phyloP scores from a whole-genome alignment of 352 stramenopile genomes.

The Phytophthora idaei region DNA sequence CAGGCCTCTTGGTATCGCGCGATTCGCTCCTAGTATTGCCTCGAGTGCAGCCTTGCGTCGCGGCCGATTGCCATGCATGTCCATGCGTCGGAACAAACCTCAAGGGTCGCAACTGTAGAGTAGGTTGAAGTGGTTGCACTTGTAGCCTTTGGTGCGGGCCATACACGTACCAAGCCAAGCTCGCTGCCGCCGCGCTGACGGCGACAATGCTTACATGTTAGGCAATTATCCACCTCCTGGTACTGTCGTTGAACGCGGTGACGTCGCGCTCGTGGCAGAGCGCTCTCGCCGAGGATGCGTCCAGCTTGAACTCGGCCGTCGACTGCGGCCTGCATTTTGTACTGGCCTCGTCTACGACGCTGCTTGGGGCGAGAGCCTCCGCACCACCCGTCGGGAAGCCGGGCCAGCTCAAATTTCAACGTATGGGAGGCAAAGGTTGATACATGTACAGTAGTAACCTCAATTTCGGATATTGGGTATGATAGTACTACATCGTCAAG shows the following conservation, averaged over 20 bases:
- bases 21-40: constrained; percentile 19
- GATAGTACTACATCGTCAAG: no score
- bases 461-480: no score
- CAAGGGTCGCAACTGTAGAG: constrained; percentile 9
- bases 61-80: constrained; percentile 15
- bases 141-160: background rate
- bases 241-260: constrained; percentile 13
- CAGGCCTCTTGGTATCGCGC: background rate
- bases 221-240: background rate
- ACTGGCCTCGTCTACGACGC: constrained; percentile 5
- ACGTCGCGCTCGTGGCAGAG: constrained; percentile 26
- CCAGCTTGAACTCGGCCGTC: constrained; percentile 21
- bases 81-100: constrained; percentile 1
- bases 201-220: constrained; percentile 8
- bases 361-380: constrained; percentile 20
- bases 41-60: constrained; percentile 14
- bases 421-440: background rate
- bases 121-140: constrained; percentile 21
- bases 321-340: constrained; percentile 13
- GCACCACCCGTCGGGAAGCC: constrained; percentile 11
- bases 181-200: background rate
- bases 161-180: background rate
- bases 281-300: constrained; percentile 13
- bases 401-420: constrained; percentile 4
- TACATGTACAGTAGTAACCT: no score